Evolutionary conservation across 495 filamentous ascomycete species (phyloP), one percentile per base, ranked within the genome.

Genomic region (Filosporella fistucella): DNA sequence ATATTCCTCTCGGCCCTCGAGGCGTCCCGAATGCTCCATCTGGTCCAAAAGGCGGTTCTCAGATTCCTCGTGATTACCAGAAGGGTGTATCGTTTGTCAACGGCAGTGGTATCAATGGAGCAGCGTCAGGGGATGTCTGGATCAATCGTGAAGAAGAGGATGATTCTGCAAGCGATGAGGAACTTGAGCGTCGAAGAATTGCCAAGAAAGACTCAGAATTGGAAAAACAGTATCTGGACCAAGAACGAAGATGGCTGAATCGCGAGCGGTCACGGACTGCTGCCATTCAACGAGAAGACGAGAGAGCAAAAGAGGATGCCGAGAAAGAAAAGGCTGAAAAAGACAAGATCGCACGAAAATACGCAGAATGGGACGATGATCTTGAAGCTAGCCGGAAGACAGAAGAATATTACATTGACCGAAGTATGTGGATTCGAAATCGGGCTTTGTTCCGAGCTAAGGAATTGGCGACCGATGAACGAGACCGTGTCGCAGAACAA

Each of bases 351-450:
- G 82, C 84, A n/a, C 78, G 82, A 48, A 68, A 80, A 23, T 73
- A 95, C 14, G 68, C 72, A 49, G 82, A 85, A n/a, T 98, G 88
- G 82, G 82, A 97, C 55, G 93, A 98, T 55, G 89, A 96, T 55
- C 65, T 69, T 1, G 91, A 96, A 65, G 79, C 80, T 9, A 72
- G 69, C 14, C 77, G 82, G 12, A 93, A 89, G 63, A 61, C 60
- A 2, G 80, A 89, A 35, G 81, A 89, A 35, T 98, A 96, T 64
- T 96, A 95, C 64, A 72, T 78, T 30, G 91, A 98, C 54, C 85
- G 80, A 23, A 84, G 80, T 45, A 71, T 80, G 42, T 98, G 90
- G 90, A 80, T 89, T 35, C 80, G 89, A 12, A 93, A 85, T 52
- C 86, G 93, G 22, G 81, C 81, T 0, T 66, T 70, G 2, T 87